phyloP scores from a whole-genome alignment of 1,284 basidiomycete species.

The Melampsora occidentalis region DNA sequence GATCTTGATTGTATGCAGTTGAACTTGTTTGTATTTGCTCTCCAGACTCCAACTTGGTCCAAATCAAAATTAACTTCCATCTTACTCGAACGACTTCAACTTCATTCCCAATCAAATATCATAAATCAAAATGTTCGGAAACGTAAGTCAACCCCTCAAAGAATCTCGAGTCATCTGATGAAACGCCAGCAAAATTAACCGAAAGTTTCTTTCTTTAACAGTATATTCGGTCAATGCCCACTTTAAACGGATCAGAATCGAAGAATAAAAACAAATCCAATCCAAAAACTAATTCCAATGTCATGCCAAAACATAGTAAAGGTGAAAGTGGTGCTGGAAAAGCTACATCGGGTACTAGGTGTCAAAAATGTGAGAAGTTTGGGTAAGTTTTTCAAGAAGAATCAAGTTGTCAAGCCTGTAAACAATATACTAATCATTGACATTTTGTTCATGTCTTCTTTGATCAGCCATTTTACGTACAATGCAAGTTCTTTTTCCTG shows the following conservation, averaged over 20 bases:
- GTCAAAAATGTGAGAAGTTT: slow-evolving; percentile 37
- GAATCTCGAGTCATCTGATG: too few species aligned
- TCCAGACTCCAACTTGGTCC: too few species aligned
- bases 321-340: slow-evolving; percentile 26
- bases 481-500: not conserved
- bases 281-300: not conserved
- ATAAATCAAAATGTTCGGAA: too few species aligned
- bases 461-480: slow-evolving; percentile 30
- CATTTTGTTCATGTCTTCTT: not conserved
- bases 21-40: too few species aligned
- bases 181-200: too few species aligned
- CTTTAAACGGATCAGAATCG: slow-evolving; percentile 25
- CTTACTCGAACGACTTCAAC: too few species aligned
- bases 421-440: too few species aligned
- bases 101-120: too few species aligned
- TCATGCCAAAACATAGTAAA: slow-evolving; percentile 21
- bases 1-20: too few species aligned
- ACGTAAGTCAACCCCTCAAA: too few species aligned
- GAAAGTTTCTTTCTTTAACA: not conserved
- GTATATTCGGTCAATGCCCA: slow-evolving; percentile 37
- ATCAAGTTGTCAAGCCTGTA: too few species aligned
- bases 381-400: slow-evolving; percentile 2
- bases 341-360: slow-evolving; percentile 25
- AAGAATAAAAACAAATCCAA: slow-evolving; percentile 10
- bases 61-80: too few species aligned